Evolutionary conservation across 768 basidiomycete species (phyloP).

Genomic region (Leccinellum luteum): DNA sequence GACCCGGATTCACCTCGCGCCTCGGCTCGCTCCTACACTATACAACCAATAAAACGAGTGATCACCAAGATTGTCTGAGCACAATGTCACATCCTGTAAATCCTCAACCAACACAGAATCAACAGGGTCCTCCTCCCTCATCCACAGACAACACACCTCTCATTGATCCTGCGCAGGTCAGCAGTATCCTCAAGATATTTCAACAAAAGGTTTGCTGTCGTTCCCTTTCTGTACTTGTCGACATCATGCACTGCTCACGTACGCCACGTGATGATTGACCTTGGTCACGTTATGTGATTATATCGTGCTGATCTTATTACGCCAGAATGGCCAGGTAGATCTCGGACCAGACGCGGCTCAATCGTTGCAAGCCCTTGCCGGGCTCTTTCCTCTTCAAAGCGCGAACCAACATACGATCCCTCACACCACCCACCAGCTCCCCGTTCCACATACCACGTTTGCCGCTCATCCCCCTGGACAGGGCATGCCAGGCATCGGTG

Average conservation of each 20-base stretch:
- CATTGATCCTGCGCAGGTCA: slow-evolving; percentile 56
- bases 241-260: neutral
- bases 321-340: slow-evolving; percentile 47
- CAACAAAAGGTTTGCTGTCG: slow-evolving; percentile 49
- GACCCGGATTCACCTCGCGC: slow-evolving; percentile 9
- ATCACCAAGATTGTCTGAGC: neutral
- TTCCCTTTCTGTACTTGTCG: neutral
- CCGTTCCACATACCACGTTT: slow-evolving; percentile 42
- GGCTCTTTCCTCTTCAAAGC: slow-evolving; percentile 28
- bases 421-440: slow-evolving; percentile 20
- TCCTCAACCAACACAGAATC: slow-evolving; percentile 12
- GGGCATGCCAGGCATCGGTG: slow-evolving; percentile 53
- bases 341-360: slow-evolving; percentile 63
- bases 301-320: slow-evolving; percentile 1
- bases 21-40: neutral
- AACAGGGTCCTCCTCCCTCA: slow-evolving; percentile 11
- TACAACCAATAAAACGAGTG: neutral
- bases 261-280: slow-evolving; percentile 26
- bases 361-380: slow-evolving; percentile 51
- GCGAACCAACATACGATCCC: slow-evolving; percentile 32
- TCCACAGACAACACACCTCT: slow-evolving; percentile 6
- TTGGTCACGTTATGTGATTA: slow-evolving; percentile 22
- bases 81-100: slow-evolving; percentile 14
- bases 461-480: slow-evolving; percentile 22
- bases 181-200: slow-evolving; percentile 58